phyloP scores from a whole-genome alignment of 371 early-diverging fungal species.

The Fennellomyces sp. region DNA sequence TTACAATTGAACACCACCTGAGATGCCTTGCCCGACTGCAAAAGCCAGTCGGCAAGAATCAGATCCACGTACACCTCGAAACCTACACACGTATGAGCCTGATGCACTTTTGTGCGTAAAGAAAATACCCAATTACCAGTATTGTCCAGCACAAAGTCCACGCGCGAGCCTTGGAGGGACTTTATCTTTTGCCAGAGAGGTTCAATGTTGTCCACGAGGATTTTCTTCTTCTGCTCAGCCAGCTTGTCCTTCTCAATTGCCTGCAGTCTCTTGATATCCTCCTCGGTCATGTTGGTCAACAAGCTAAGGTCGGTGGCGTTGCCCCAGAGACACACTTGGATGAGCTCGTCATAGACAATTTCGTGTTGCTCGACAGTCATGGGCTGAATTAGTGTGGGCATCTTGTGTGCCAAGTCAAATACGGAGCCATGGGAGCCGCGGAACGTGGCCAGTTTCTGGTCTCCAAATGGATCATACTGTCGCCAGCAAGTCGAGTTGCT shows the following conservation, averaged over 20 bases:
- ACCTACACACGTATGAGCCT: conserved; percentile 41
- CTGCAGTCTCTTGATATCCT: conserved; percentile 73
- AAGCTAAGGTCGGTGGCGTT: conserved; percentile 88
- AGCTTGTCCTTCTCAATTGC: conserved; percentile 46
- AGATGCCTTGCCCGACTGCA: conserved; percentile 68
- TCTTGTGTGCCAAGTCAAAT: conserved; percentile 63
- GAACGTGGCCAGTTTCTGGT: conserved; percentile 74
- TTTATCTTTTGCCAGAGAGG: conserved; percentile 60
- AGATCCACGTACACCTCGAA: conserved; percentile 93
- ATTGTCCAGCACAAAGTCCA: conserved; percentile 87
- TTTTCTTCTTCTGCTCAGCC: conserved; percentile 39
- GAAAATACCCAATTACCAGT: conserved; percentile 54
- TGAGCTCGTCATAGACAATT: conserved; percentile 69
- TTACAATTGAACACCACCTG: conserved; percentile 86
- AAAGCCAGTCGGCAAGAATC: conserved; percentile 84
- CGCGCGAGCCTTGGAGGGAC: conserved; percentile 49
- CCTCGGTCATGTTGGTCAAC: conserved; percentile 71
- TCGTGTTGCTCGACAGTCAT: conserved; percentile 40
- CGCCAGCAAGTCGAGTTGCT: conserved; percentile 61
- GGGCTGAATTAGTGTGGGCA: conserved; percentile 42
- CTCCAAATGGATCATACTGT: conserved; percentile 74
- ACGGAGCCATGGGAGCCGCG: conserved; percentile 66
- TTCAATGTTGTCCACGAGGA: conserved; percentile 68
- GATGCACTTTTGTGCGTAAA: not conserved
- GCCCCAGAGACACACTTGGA: conserved; percentile 86